Base-by-base conservation (phyloP, 352 stramenopile genomes). In the Globisporangium okanoganense region DNA sequence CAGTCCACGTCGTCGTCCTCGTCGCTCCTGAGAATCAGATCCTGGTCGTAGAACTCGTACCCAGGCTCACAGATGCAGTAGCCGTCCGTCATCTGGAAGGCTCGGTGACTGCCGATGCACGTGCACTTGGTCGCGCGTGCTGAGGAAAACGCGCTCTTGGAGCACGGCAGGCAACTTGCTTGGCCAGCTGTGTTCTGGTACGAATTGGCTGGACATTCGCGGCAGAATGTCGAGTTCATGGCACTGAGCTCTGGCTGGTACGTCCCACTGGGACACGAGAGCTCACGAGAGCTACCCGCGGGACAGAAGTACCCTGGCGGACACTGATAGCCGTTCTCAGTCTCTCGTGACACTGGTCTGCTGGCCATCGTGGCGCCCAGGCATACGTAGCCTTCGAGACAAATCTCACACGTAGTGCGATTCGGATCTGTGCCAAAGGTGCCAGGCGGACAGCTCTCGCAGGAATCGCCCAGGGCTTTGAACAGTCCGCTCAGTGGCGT, bases 31-130 rank as follows among this genome's bases (percentile, higher is more conserved):
- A 91, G 67, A 3, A 97, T 74, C 54, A 96, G 72, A 25, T 95
- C 82, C 53, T 85, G 70, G 56, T 97, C 91, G 58, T 96, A 97
- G 54, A 95, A 97, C 57, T 97, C 90, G 64, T 90, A 97, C 8
- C 88, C 87, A 13, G 92, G 88, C 56, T 94, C 76, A 45, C 92
- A 98, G 22, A 97, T 93, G 57, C 92, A 98, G 56, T 91, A 94
- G 2, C 92, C 91, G 40, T 97, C 87, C 0, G 76, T 89, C 74
- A 92, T 88, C 62, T 98, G 88, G 58, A 97, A 97, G 5, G 88
- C 88, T 8, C 92, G 86, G 65, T 97, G 89, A 29, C 76, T 88
- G 5, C 91, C 92, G 25, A 88, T 70, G 44, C 92, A 98, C 4
- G 75, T 83, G 62, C 91, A 98, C 45, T 79, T 73, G 0, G 71